Evolutionary conservation across 2,329 filamentous ascomycete species (phyloP).

Genomic region (Dryadomyces quercivorus): DNA sequence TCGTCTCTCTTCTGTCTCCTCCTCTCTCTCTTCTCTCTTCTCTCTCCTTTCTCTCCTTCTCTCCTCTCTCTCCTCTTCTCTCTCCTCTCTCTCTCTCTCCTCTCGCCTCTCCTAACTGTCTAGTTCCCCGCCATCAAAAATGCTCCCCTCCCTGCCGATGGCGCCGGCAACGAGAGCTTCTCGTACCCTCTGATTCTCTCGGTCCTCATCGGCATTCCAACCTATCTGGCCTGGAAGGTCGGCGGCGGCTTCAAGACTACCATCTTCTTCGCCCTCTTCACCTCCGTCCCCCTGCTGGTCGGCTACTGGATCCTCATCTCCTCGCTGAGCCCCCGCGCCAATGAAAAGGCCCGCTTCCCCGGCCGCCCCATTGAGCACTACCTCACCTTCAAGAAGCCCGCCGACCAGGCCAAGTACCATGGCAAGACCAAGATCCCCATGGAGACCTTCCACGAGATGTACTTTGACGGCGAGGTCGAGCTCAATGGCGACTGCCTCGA

Average conservation of each 20-base stretch:
- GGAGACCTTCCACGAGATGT: constrained; percentile 96
- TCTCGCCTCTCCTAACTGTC: constrained; percentile 5
- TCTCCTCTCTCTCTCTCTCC: background rate
- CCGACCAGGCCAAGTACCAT: constrained; percentile 52
- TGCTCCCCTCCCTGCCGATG: constrained; percentile 84
- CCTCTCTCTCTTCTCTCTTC: background rate
- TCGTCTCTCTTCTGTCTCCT: constrained; percentile 8
- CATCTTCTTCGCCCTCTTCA: constrained; percentile 73
- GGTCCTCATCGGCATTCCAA: constrained; percentile 58
- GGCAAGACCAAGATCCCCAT: constrained; percentile 74
- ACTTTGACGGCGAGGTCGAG: constrained; percentile 88
- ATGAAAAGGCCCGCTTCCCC: constrained; percentile 80
- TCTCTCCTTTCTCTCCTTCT: background rate
- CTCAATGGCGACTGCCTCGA: constrained; percentile 92
- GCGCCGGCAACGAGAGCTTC: constrained; percentile 72
- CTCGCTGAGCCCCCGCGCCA: constrained; percentile 73
- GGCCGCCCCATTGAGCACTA: constrained; percentile 86
- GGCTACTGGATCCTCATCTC: constrained; percentile 75
- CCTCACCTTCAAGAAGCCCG: constrained; percentile 64
- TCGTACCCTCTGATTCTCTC: constrained; percentile 67
- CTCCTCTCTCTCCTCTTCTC: constrained; percentile 6
- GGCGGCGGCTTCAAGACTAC: constrained; percentile 78
- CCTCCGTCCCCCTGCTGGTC: constrained; percentile 66
- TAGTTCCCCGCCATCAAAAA: constrained; percentile 91
- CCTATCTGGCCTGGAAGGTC: constrained; percentile 71